These are phyloP conservation scores for Cytospora schulzeri DNA, from an alignment of 2,329 filamentous ascomycete genomes.

Conservation along the genomic window DNA sequence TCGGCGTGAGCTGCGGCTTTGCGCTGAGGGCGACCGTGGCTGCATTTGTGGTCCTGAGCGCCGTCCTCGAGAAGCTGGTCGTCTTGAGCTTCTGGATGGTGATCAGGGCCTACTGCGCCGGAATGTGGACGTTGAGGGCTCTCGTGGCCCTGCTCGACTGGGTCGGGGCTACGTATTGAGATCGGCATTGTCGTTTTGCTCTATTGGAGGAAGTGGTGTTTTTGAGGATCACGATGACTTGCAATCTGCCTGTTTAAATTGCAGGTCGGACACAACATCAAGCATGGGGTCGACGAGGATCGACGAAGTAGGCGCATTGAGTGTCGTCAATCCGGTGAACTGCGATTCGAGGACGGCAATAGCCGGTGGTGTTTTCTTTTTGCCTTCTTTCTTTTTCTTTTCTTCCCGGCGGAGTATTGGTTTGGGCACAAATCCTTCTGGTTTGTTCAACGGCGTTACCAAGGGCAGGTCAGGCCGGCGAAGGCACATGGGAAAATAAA, in stretches of 20 bases:
- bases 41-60: constrained; percentile 18
- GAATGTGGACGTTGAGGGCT: constrained; percentile 22
- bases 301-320: background rate
- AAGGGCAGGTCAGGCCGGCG: background rate
- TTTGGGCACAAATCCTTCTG: background rate
- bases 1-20: constrained; percentile 22
- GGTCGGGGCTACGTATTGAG: constrained; percentile 26
- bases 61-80: constrained; percentile 7
- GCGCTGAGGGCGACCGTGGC: constrained; percentile 19
- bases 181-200: background rate
- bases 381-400: no score
- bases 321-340: background rate
- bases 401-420: background rate
- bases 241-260: background rate
- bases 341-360: background rate
- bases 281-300: no score
- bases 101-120: constrained; percentile 18
- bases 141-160: constrained; percentile 23
- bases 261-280: background rate
- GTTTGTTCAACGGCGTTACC: background rate
- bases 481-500: background rate
- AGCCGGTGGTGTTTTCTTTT: background rate
- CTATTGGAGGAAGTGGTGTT: background rate
- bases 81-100: constrained; percentile 19
- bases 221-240: background rate